Percentiles rank a stretch among this genome's conserved stretches.
Evolutionary conservation across 2,329 filamentous ascomycete genomes (phyloP).

Genomic region (Leptographium procerum): DNA sequence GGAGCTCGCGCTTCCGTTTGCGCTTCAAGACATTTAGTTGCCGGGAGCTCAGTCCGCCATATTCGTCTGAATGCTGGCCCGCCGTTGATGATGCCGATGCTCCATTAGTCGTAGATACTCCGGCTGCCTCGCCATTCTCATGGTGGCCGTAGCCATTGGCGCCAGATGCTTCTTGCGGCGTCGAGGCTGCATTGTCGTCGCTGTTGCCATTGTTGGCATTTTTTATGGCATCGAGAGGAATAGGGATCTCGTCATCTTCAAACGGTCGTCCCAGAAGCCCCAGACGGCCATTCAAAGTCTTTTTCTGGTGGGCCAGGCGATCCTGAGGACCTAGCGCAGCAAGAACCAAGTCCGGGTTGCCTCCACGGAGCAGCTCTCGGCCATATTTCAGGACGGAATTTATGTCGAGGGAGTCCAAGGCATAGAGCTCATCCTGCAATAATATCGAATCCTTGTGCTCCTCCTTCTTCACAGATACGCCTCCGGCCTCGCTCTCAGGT

Average conservation of each 20-base stretch:
- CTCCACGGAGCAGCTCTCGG: conserved; percentile 72
- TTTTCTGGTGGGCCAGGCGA: conserved; percentile 78
- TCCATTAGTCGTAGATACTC: neutral
- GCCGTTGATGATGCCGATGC: conserved; percentile 20
- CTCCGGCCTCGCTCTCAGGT: conserved; percentile 9
- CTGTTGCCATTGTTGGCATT: conserved; percentile 20
- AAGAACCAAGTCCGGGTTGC: conserved; percentile 75
- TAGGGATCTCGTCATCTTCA: conserved; percentile 67
- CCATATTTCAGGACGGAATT: conserved; percentile 71
- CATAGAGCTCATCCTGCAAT: conserved; percentile 52
- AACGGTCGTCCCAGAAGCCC: conserved; percentile 76
- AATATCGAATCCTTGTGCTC: conserved; percentile 39
- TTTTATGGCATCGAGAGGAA: conserved; percentile 46
- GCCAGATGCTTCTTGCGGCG: conserved; percentile 28
- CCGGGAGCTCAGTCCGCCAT: conserved; percentile 64
- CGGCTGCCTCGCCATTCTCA: neutral
- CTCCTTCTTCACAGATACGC: conserved; percentile 43
- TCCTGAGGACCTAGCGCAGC: conserved; percentile 71
- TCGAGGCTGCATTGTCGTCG: conserved; percentile 16
- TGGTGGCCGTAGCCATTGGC: conserved; percentile 11
- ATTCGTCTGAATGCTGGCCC: conserved; percentile 38
- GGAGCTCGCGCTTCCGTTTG: conserved; percentile 82
- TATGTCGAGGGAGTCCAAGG: conserved; percentile 65
- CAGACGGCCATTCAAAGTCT: conserved; percentile 69
- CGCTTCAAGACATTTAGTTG: conserved; percentile 92